Evolutionary conservation across 2,329 filamentous ascomycete species (phyloP), one percentile per base, ranked within the genome.

Genomic region (Thelonectria discophora): DNA sequence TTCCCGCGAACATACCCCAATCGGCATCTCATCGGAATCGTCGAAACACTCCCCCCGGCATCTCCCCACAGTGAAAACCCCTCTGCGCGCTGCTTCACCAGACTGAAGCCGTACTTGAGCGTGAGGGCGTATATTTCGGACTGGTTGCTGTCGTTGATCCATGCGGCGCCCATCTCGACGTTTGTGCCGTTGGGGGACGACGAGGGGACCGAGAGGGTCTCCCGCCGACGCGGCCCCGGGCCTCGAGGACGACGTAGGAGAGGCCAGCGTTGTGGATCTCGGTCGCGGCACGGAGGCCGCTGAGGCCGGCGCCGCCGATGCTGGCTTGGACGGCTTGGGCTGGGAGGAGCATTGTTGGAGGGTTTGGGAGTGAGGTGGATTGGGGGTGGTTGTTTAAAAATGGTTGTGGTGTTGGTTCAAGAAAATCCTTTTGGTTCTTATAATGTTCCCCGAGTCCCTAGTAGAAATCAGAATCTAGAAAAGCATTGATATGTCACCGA

Each of bases 131-230:
- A 55, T 27, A 55, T 55, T 8, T 47, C 42, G 11, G 55, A 62
- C 43, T 62, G 60, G 18, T 58, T 62, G 18, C 48, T 50, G 37
- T 62, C 45, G 21, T 62, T 58, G 9, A 62, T 37, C 60, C 60
- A 62, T 13, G 54, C 49, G 1, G 60, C 60, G 2, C 60, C 60
- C 11, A 55, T 10, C 15, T 62, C 60, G 34, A 37, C 12, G 8
- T 58, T 50, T 1, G 27, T 18, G 2, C 55, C 55, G 10, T 50
- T 58, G 13, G 50, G 50, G 37, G 58, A 55, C 5, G 37, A 27
- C 8, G 55, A 43, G 13, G 47, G 18, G 9, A 50, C 34, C 1
- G 60, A 49, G 18, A 47, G 43, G 1, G 55, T 59, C 20, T 62
- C 15, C 60, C 60, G 2, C 60, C 60, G 4, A 63, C 51, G 3